A percentile compares a stretch with the other conserved stretches of the same genome.
phyloP scores from a whole-genome alignment of 805 yeast species.

The Grigorovia humatica region DNA sequence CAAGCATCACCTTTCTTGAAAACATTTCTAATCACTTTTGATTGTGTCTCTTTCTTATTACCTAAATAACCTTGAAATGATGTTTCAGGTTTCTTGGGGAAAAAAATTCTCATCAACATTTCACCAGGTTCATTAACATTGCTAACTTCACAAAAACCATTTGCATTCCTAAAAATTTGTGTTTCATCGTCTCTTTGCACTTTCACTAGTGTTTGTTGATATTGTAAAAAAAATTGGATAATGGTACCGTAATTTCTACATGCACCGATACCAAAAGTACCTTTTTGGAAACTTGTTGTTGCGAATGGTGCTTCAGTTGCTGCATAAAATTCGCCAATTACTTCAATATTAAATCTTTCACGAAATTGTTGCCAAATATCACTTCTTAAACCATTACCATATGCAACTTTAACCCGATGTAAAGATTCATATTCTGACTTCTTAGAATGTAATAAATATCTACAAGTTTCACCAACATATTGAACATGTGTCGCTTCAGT shows the following conservation, averaged over 20 bases:
- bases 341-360: slow-evolving; percentile 59
- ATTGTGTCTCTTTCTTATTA: slow-evolving; percentile 65
- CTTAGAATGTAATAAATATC: slow-evolving; percentile 64
- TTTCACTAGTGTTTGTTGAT: slow-evolving; percentile 51
- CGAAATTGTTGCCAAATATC: slow-evolving; percentile 85
- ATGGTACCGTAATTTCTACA: slow-evolving; percentile 68
- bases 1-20: slow-evolving; percentile 83
- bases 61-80: slow-evolving; percentile 88
- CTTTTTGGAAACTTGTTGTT: slow-evolving; percentile 66
- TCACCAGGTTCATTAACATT: slow-evolving; percentile 70
- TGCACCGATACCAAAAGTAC: slow-evolving; percentile 78
- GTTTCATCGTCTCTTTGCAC: slow-evolving; percentile 76
- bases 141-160: slow-evolving; percentile 52
- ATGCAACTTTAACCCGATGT: slow-evolving; percentile 59
- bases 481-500: slow-evolving; percentile 71
- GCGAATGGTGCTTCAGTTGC: slow-evolving; percentile 91
- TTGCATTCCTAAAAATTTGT: slow-evolving; percentile 57
- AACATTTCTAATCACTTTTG: slow-evolving; percentile 64
- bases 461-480: slow-evolving; percentile 91
- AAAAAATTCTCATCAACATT: slow-evolving; percentile 63
- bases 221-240: slow-evolving; percentile 40
- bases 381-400: slow-evolving; percentile 83
- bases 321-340: slow-evolving; percentile 85
- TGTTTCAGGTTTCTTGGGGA: slow-evolving; percentile 51
- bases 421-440: slow-evolving; percentile 52